Percentiles rank a stretch among this genome's conserved stretches.
Conservation (phyloP, 441 rosid species). For the Macaranga tanarius region DNA sequence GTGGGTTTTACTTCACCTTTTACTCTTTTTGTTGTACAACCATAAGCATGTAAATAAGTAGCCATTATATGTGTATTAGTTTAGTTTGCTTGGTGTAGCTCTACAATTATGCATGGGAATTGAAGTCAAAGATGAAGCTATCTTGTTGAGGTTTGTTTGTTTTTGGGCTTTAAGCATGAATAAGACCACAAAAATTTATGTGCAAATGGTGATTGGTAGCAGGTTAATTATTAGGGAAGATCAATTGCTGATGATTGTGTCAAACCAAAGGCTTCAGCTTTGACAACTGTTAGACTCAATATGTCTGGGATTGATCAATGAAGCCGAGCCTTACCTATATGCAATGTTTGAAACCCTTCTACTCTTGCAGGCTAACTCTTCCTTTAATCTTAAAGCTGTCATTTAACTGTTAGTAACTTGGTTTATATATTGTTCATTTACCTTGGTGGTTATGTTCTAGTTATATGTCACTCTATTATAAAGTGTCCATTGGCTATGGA, state of each 20-base stretch:
- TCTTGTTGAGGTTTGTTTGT: neutral
- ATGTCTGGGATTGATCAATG: neutral
- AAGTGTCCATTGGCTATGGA: neutral
- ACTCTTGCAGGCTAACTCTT: neutral
- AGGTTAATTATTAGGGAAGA: neutral
- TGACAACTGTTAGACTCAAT: neutral
- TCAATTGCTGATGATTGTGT: neutral
- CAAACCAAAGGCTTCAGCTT: neutral
- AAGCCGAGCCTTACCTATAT: neutral
- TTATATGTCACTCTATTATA: neutral
- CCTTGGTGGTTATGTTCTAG: neutral
- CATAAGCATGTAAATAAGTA: neutral
- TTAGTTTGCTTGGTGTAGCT: slow-evolving; percentile 10
- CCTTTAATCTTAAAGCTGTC: neutral
- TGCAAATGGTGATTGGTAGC: neutral
- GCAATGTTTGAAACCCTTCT: neutral
- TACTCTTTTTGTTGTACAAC: no score
- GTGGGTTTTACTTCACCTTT: slow-evolving; percentile 35
- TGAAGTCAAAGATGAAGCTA: neutral
- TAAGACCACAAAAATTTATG: neutral
- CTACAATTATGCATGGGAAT: slow-evolving; percentile 10
- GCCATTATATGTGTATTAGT: neutral
- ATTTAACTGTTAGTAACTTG: neutral
- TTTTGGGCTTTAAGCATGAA: neutral
- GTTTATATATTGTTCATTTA: neutral